phyloP scores from a whole-genome alignment of 352 stramenopile genomes.

The Saprolegnia parasitica region DNA sequence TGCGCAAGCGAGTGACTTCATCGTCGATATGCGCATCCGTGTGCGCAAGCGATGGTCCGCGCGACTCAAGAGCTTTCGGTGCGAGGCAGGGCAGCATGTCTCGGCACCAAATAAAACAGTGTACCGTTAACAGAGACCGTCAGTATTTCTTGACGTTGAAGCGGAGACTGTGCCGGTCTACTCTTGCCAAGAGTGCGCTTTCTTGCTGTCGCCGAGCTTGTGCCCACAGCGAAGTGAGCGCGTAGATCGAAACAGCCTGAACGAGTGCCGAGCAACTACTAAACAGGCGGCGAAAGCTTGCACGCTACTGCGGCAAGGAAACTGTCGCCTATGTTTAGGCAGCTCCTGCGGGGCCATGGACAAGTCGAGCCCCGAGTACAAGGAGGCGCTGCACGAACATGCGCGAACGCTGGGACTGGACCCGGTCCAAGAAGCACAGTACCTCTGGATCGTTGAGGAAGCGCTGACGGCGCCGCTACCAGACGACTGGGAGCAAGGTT shows the following conservation, averaged over 20 bases:
- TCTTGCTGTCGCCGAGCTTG: too few relatives aligned
- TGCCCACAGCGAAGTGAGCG: too few relatives aligned
- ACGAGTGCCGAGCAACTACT: too few relatives aligned
- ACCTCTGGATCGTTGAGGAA: slow-evolving; percentile 51
- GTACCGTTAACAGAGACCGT: too few relatives aligned
- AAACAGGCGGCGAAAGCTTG: too few relatives aligned
- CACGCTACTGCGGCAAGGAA: too few relatives aligned
- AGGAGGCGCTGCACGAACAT: slow-evolving; percentile 53
- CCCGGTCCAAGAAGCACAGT: slow-evolving; percentile 39
- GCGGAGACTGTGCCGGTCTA: too few relatives aligned
- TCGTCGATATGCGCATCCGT: not conserved
- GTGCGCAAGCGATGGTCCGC: not conserved
- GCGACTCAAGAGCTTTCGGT: not conserved
- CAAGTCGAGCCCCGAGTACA: slow-evolving; percentile 46
- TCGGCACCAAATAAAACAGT: too few relatives aligned
- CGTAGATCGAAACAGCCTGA: too few relatives aligned
- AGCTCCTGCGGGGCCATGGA: slow-evolving; percentile 13
- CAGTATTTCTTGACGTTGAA: too few relatives aligned
- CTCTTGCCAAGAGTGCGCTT: too few relatives aligned
- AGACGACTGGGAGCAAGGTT: slow-evolving; percentile 49
- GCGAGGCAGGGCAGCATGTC: too few relatives aligned
- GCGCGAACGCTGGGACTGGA: slow-evolving; percentile 57
- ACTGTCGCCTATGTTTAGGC: not conserved
- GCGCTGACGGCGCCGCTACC: slow-evolving; percentile 49
- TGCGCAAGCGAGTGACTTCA: not conserved